A percentile compares a stretch with the other conserved stretches of the same genome.
phyloP scores from a whole-genome alignment of 306 rosid genomes.

The Glycyrrhiza uralensis region DNA sequence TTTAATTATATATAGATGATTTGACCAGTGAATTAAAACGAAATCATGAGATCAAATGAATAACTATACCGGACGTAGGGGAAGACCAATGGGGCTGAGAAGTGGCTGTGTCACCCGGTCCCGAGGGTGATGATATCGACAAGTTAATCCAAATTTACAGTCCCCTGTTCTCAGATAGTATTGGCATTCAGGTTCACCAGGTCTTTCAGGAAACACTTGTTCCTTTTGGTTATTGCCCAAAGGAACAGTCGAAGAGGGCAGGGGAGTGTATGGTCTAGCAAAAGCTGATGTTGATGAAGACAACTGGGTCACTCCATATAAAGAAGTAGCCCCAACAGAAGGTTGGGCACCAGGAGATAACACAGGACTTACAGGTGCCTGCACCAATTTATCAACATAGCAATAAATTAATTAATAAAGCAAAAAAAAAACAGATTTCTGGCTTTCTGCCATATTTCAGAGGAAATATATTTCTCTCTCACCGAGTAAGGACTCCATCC shows the following conservation, averaged over 20 bases:
- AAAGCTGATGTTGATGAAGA: conserved; percentile 64
- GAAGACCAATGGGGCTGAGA: conserved; percentile 78
- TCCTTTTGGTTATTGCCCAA: conserved; percentile 54
- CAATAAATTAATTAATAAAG: background rate
- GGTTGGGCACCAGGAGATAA: conserved; percentile 85
- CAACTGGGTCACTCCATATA: conserved; percentile 74
- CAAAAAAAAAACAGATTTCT: background rate
- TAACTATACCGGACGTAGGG: conserved; percentile 68
- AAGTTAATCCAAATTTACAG: conserved; percentile 75
- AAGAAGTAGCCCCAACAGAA: conserved; percentile 62
- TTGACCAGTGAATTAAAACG: background rate
- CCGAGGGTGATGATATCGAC: conserved; percentile 83
- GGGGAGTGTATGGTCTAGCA: conserved; percentile 60
- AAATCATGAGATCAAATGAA: background rate
- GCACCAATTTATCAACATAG: conserved; percentile 30
- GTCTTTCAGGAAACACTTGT: conserved; percentile 72
- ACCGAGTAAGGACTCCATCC: conserved; percentile 92
- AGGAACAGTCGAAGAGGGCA: conserved; percentile 50
- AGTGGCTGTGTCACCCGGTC: conserved; percentile 52
- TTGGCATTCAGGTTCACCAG: conserved; percentile 81
- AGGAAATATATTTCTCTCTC: conserved; percentile 22
- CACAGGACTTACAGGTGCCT: conserved; percentile 85
- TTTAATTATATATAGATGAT: background rate
- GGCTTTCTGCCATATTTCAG: background rate
- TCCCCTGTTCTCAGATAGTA: conserved; percentile 83